phyloP scores from a whole-genome alignment of 2,329 filamentous ascomycete species.

The Rhinocladiella similis region DNA sequence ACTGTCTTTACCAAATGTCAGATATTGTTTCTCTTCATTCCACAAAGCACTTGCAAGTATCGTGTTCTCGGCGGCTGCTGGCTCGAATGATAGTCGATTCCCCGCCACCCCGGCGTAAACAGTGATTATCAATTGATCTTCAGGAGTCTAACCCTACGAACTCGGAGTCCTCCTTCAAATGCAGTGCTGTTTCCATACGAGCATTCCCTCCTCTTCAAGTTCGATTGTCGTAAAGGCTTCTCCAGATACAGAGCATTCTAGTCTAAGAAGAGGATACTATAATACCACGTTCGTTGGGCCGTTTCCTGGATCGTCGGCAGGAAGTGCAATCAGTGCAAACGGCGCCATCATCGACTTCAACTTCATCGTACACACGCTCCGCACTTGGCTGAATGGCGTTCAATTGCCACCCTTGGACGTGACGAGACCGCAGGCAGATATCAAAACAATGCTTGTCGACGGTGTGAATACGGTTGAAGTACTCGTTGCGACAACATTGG shows the following conservation, averaged over 20 bases:
- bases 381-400: not conserved
- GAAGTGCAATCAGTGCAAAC: not conserved
- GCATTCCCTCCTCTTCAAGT: too few relatives aligned
- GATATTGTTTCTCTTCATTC: too few relatives aligned
- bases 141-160: too few relatives aligned
- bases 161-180: too few relatives aligned
- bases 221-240: not conserved
- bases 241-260: not conserved
- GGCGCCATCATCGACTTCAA: not conserved
- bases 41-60: too few relatives aligned
- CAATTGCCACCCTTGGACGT: not conserved
- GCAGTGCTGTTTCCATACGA: too few relatives aligned
- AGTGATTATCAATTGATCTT: too few relatives aligned
- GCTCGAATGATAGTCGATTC: too few relatives aligned
- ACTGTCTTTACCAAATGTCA: too few relatives aligned
- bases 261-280: not conserved
- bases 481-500: not conserved
- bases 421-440: not conserved
- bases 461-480: slow-evolving; percentile 1
- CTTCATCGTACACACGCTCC: not conserved
- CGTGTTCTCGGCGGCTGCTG: too few relatives aligned
- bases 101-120: too few relatives aligned
- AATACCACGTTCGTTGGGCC: not conserved
- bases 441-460: not conserved
- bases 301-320: not conserved